A percentile compares a stretch with the other conserved stretches of the same genome.
Evolutionary conservation across 2,329 filamentous ascomycete species (phyloP).

Genomic region (Verticillium albo-atrum): DNA sequence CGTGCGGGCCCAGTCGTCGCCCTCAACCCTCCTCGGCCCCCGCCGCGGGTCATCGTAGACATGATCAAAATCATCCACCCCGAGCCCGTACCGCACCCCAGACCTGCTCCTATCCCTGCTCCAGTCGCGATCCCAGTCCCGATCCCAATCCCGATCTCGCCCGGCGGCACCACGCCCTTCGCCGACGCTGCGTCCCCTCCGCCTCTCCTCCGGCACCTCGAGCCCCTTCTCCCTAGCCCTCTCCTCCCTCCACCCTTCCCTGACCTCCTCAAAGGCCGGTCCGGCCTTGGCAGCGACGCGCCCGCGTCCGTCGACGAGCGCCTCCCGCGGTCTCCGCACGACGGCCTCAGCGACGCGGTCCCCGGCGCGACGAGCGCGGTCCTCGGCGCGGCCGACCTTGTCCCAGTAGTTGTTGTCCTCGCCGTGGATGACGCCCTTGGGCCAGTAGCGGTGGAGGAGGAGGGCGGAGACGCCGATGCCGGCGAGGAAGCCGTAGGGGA

Average conservation of each 20-base stretch:
- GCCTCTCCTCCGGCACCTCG: neutral
- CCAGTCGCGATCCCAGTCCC: neutral
- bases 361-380: slow-evolving; percentile 3
- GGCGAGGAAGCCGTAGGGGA: slow-evolving; percentile 25
- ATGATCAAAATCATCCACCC: neutral
- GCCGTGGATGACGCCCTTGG: slow-evolving; percentile 22
- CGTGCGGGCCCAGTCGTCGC: neutral
- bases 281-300: neutral
- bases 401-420: slow-evolving; percentile 26
- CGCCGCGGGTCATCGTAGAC: neutral
- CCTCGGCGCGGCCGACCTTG: slow-evolving; percentile 2
- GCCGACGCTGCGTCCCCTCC: neutral
- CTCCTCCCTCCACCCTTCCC: slow-evolving; percentile 10
- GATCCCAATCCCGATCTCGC: neutral
- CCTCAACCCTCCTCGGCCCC: neutral
- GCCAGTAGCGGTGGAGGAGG: slow-evolving; percentile 29
- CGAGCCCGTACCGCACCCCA: neutral
- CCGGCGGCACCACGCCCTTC: neutral
- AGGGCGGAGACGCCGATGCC: slow-evolving; percentile 29
- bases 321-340: slow-evolving; percentile 2
- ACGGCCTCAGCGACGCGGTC: neutral
- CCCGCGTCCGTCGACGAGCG: slow-evolving; percentile 6
- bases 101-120: neutral
- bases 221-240: slow-evolving; percentile 1
- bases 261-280: slow-evolving; percentile 11